Conservation (phyloP, 1,139 yeast species). For the Pneumocystis sp. region DNA sequence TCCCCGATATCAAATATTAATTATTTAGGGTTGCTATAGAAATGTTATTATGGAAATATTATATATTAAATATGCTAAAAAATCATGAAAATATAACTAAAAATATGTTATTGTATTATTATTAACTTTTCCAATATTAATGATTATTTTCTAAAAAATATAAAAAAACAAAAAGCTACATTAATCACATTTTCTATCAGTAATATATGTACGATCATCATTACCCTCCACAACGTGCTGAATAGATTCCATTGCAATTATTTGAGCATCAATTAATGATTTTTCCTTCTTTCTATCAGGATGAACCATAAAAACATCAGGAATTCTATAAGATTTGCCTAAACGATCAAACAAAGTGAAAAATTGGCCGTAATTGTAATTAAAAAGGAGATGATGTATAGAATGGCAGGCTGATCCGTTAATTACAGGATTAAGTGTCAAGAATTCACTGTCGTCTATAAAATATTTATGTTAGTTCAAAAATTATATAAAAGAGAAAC, state of each 20-base stretch:
- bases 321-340: slow-evolving; percentile 84
- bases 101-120: background rate
- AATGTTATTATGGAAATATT: no score
- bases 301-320: slow-evolving; percentile 72
- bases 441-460: slow-evolving; percentile 70
- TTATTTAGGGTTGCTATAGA: no score
- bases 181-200: background rate
- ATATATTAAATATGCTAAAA: background rate
- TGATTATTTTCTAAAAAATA: background rate
- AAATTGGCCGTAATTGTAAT: slow-evolving; percentile 95
- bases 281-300: slow-evolving; percentile 39
- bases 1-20: no score
- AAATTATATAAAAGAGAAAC: background rate
- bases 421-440: slow-evolving; percentile 82
- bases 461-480: background rate
- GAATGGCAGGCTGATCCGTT: slow-evolving; percentile 99
- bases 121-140: background rate
- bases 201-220: slow-evolving; percentile 31
- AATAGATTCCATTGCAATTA: slow-evolving; percentile 62
- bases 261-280: slow-evolving; percentile 57
- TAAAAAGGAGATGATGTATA: slow-evolving; percentile 87
- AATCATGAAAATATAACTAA: background rate
- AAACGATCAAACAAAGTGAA: slow-evolving; percentile 95
- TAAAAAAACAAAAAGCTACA: background rate
- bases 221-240: slow-evolving; percentile 67